phyloP scores from a whole-genome alignment of 2,329 filamentous ascomycete species.

The Nothomitra cinnamomea region DNA sequence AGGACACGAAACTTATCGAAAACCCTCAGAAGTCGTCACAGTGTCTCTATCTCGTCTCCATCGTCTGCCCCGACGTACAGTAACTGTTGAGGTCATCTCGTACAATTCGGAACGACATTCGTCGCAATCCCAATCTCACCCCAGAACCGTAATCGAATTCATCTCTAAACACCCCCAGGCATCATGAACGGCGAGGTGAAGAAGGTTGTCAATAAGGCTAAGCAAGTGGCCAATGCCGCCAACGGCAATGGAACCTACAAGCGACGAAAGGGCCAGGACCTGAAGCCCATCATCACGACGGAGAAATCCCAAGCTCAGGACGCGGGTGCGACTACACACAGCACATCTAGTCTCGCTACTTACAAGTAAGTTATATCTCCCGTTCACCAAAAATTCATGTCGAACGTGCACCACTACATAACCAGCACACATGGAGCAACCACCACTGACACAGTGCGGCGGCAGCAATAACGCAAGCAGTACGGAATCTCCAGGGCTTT shows the following conservation, averaged over 20 bases:
- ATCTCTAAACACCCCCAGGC: constrained; percentile 6
- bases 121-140: background rate
- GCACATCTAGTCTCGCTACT: constrained; percentile 15
- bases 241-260: constrained; percentile 47
- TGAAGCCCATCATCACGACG: constrained; percentile 62
- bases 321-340: constrained; percentile 18
- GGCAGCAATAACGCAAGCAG: background rate
- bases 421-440: background rate
- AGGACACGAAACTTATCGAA: background rate
- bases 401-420: background rate
- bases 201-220: constrained; percentile 47
- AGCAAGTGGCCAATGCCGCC: constrained; percentile 42
- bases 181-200: constrained; percentile 49
- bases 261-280: constrained; percentile 51
- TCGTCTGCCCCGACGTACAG: background rate
- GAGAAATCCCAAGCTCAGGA: constrained; percentile 34
- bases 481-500: constrained; percentile 11
- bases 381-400: constrained; percentile 6
- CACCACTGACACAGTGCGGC: background rate
- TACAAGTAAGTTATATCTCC: constrained; percentile 17
- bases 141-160: background rate
- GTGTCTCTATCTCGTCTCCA: background rate
- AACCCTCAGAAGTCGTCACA: background rate
- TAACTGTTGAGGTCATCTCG: background rate
- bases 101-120: background rate